phyloP scores from a whole-genome alignment of 768 basidiomycete species.

The Pisolithus albus region DNA sequence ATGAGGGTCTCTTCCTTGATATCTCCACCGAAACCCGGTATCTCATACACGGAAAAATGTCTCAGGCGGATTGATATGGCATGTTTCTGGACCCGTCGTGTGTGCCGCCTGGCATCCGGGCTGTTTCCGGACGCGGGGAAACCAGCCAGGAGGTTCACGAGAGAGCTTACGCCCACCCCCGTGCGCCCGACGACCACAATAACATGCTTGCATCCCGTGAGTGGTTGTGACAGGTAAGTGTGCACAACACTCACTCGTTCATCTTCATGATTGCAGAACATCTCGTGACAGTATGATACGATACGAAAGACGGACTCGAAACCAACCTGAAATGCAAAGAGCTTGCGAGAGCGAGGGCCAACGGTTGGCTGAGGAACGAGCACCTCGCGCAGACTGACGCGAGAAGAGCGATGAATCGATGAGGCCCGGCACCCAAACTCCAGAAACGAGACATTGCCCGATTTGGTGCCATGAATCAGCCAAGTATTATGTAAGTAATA shows the following conservation, averaged over 20 bases:
- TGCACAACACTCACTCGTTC: not conserved
- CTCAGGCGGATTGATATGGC: not conserved
- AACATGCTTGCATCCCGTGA: slow-evolving; percentile 7
- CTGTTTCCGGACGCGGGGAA: slow-evolving; percentile 11
- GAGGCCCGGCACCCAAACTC: too few relatives aligned
- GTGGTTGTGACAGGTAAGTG: not conserved
- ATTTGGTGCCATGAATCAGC: too few relatives aligned
- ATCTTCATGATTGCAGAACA: not conserved
- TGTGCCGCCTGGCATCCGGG: slow-evolving; percentile 5
- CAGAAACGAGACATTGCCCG: too few relatives aligned
- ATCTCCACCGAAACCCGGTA: slow-evolving; percentile 14
- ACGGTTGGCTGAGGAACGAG: too few relatives aligned
- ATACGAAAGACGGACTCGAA: not conserved
- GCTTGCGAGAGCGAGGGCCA: too few relatives aligned
- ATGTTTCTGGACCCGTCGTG: not conserved
- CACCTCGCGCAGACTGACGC: too few relatives aligned
- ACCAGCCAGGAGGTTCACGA: slow-evolving; percentile 22
- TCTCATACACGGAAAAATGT: slow-evolving; percentile 15
- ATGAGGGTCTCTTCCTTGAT: slow-evolving; percentile 8
- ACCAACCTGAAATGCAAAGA: not conserved
- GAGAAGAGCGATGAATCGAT: too few relatives aligned
- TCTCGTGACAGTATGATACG: not conserved
- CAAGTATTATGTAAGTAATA: too few relatives aligned
- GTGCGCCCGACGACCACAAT: slow-evolving; percentile 25
- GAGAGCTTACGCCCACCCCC: slow-evolving; percentile 23